Base-by-base conservation (phyloP, 306 rosid species). In the Senna siamea region DNA sequence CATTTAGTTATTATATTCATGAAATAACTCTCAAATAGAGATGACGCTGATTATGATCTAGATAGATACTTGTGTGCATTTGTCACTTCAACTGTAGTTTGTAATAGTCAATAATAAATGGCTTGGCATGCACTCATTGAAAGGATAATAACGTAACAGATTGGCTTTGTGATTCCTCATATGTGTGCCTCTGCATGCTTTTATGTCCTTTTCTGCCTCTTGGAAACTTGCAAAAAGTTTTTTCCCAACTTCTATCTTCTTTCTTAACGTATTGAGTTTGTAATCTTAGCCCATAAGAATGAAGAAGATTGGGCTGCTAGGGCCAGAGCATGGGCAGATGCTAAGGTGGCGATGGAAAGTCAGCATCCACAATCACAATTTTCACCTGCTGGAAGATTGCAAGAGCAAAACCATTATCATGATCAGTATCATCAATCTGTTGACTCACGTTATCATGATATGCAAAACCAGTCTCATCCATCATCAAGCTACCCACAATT, bases 241-340 rank as follows among this genome's bases (percentile, higher is more conserved):
- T 51, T 10, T 28, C 5, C 38, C 7, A 40, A 28, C 78, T 71
- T 64, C 30, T 63, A 15, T 61, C 18, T 52, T 37, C 70, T 53
- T 72, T 73, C 47, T 76, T 68, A 66, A 66, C 4, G 17, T 9
- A 5, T 34, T 43, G 50, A 2, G 5, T 46, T 44, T 78, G 37
- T 51, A 53, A 55, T 72, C 9, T 7, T 30, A 77, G 87, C 78
- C 60, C 82, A 82, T 57, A 86, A 72, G 65, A 87, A 85, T 69
- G 96, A 91, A 78, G 97, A 89, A 81, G 99, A 95, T 85, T 92
- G 98, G 98, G 99, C 93, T 26, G 96, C 99, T 48, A 90, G 69
- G 78, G 99, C 99, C 43, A 87, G 93, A 85, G 99, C 99, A 1
- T 95, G 99, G 99, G 98, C 98, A 63, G 94, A 92, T 82, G 89